Base-by-base conservation (phyloP, 345 rosid genomes). In the Viola odorata region DNA sequence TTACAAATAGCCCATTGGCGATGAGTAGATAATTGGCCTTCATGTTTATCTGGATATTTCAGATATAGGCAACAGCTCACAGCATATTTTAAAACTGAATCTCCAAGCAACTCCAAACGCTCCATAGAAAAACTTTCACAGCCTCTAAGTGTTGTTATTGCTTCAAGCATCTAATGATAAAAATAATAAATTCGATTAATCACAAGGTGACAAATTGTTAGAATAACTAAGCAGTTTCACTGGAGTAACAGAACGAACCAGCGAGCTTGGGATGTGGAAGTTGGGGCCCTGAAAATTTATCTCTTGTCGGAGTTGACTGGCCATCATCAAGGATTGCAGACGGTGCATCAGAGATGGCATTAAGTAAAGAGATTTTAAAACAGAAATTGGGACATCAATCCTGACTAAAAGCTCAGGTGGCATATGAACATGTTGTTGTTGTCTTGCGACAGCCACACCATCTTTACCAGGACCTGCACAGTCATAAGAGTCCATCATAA, bases 71-170 rank as follows among this genome's bases (percentile, higher is more conserved):
- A 67, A 69, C 88, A 87, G 72, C 96, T 84, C 54, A 80, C 84
- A 51, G 79, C 84, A 77, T 85, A 92, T 77, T 89, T 92, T 48
- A 92, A 71, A 59, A 89, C 85, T 5, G 98, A 92, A 76, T 92
- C 98, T n/a, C 98, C 98, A 4, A 92, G 94, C 69, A 89, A 74
- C 75, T 89, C 98, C 77, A 92, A 65, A n/a, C 98, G 82, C 77
- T 92, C 98, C 94, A 89, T 78, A 37, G 98, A 92, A 80, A 89
- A 89, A 11, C 67, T 67, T 75, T 92, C 96, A 53, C 81, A 68
- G 68, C 88, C 80, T 78, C 88, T 73, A 41, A 76, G 77, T 37
- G 96, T 80, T 58, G 98, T 89, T 58, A 89, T 66, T 36, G 96
- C 96, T 78, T 84, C 94, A 68, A 89, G 74, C 57, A 92, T 78